Evolutionary conservation across 768 basidiomycete species (phyloP).

Genomic region (Neoboletus brunneissimus): DNA sequence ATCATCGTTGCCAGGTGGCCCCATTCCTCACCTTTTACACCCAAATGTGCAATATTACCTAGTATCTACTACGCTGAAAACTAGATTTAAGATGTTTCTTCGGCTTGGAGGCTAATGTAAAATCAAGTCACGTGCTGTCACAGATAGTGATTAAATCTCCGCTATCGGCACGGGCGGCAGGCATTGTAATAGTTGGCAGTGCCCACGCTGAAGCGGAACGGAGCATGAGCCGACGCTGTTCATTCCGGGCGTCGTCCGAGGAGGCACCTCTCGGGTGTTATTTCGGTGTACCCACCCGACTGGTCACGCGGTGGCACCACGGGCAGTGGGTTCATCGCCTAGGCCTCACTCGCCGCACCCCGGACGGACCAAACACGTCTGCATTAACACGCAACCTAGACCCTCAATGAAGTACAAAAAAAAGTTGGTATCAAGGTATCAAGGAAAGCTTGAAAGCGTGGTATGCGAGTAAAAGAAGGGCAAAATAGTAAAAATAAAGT

Average conservation of each 20-base stretch:
- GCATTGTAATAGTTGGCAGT: no score
- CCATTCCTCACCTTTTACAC: no score
- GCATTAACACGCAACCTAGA: no score
- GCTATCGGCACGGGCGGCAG: no score
- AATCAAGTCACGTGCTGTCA: no score
- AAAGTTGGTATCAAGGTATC: conserved; percentile 6
- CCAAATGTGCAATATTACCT: no score
- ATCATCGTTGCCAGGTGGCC: no score
- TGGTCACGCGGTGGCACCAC: not conserved
- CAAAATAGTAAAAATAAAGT: not conserved
- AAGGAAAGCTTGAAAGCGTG: not conserved
- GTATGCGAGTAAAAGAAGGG: not conserved
- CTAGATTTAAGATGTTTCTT: no score
- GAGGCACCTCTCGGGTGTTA: not conserved
- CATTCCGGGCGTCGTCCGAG: not conserved
- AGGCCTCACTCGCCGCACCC: not conserved
- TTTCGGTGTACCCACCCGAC: not conserved
- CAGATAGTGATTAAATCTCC: no score
- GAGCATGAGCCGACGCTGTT: not conserved
- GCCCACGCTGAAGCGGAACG: not conserved
- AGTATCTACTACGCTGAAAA: no score
- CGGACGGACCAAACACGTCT: not conserved
- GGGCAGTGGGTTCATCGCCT: no score
- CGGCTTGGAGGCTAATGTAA: no score
- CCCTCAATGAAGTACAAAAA: not conserved